Evolutionary conservation across 1,284 basidiomycete genomes (phyloP).

Genomic region (Chiua sp.): DNA sequence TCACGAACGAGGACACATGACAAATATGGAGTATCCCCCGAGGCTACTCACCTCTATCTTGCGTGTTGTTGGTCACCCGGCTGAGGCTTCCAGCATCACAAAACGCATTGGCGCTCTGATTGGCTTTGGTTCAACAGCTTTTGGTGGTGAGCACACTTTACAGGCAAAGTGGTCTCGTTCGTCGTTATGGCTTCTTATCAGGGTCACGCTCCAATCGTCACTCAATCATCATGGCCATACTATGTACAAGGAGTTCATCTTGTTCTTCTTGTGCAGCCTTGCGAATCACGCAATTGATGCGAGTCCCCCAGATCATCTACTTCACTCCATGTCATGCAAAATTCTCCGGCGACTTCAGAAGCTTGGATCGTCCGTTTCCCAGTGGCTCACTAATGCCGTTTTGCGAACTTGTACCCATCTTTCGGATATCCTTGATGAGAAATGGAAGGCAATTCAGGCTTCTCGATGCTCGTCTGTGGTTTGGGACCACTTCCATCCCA

Average conservation of each 20-base stretch:
- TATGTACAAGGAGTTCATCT: constrained; percentile 55
- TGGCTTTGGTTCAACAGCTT: constrained; percentile 40
- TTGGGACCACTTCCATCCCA: constrained; percentile 32
- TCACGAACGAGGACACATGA: no score
- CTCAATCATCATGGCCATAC: constrained; percentile 28
- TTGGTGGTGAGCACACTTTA: constrained; percentile 31
- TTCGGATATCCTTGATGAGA: constrained; percentile 4
- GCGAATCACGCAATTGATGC: constrained; percentile 24
- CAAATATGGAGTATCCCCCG: no score
- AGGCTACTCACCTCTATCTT: constrained; percentile 33
- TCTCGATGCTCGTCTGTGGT: constrained; percentile 20
- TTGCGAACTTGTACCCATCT: constrained; percentile 4
- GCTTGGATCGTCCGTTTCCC: constrained; percentile 22
- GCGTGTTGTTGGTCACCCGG: constrained; percentile 28
- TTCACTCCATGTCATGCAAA: constrained; percentile 38
- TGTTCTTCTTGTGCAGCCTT: constrained; percentile 42
- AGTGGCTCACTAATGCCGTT: constrained; percentile 8
- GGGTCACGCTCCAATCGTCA: constrained; percentile 47
- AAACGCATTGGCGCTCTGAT: constrained; percentile 41
- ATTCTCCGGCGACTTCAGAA: constrained; percentile 43
- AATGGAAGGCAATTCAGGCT: constrained; percentile 15
- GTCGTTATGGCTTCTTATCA: constrained; percentile 43
- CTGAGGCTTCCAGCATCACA: constrained; percentile 26
- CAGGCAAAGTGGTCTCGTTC: constrained; percentile 26
- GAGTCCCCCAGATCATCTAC: constrained; percentile 35